phyloP scores from a whole-genome alignment of 768 basidiomycete species.

The Auriscalpium orientale region DNA sequence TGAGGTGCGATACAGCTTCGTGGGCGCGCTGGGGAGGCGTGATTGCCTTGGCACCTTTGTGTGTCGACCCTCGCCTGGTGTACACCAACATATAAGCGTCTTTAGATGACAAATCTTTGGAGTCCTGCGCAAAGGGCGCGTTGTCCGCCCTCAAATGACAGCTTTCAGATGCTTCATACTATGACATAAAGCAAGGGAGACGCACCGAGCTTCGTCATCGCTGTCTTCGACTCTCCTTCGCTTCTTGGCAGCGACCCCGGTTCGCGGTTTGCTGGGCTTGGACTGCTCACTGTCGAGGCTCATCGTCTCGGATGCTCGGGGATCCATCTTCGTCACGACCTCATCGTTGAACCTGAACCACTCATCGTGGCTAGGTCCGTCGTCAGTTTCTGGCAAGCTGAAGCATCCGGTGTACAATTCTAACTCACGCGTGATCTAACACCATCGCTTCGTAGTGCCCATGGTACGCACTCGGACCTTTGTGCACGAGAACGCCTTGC shows the following conservation, averaged over 20 bases:
- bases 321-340: conserved; percentile 55
- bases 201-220: conserved; percentile 42
- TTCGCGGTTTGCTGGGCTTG: conserved; percentile 8
- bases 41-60: not conserved
- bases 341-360: conserved; percentile 98
- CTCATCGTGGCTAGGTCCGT: conserved; percentile 40
- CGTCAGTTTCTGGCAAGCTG: not conserved
- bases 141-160: not conserved
- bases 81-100: conserved; percentile 98
- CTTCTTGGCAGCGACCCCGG: conserved; percentile 29
- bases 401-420: not conserved
- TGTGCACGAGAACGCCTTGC: conserved; percentile 80
- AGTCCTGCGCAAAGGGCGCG: not conserved
- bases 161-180: not conserved
- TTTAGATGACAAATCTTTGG: conserved; percentile 52
- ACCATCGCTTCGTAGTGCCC: conserved; percentile 88
- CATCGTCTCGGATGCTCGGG: conserved; percentile 25
- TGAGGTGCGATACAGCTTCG: conserved; percentile 45
- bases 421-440: conserved; percentile 56
- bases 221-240: conserved; percentile 51
- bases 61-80: conserved; percentile 29
- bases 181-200: not conserved
- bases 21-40: conserved; percentile 49
- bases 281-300: conserved; percentile 11
- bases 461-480: conserved; percentile 86